Conservation (phyloP, 176 grass and related monocot genomes). For the Eremochloa ophiuroides region DNA sequence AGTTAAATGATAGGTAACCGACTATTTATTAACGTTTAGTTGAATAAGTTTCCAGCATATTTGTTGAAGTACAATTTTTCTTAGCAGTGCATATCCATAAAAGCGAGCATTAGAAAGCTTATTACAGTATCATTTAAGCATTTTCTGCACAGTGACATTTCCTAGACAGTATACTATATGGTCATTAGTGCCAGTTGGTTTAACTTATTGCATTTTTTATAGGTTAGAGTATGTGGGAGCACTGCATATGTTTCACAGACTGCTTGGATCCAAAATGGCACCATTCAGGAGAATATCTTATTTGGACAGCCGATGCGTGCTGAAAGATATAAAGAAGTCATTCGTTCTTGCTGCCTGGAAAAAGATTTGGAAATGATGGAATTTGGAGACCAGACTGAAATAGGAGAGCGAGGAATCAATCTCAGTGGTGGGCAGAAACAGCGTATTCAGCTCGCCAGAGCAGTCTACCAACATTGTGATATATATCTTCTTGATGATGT, state of each 20-base stretch:
- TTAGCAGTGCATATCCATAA: not conserved
- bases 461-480: slow-evolving; percentile 64
- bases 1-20: not conserved
- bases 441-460: slow-evolving; percentile 66
- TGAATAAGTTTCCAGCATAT: not conserved
- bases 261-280: slow-evolving; percentile 72
- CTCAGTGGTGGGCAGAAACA: slow-evolving; percentile 80
- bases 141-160: not conserved
- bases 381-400: slow-evolving; percentile 74
- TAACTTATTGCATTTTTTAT: not conserved
- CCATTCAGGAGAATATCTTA: slow-evolving; percentile 72
- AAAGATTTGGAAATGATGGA: slow-evolving; percentile 77
- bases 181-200: not conserved
- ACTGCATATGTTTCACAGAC: slow-evolving; percentile 73
- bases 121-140: not conserved
- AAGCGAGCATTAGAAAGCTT: not conserved
- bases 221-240: slow-evolving; percentile 61
- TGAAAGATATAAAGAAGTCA: slow-evolving; percentile 50
- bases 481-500: slow-evolving; percentile 79
- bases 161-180: not conserved
- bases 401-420: slow-evolving; percentile 73
- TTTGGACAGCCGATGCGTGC: slow-evolving; percentile 47
- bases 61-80: not conserved
- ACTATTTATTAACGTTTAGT: not conserved
- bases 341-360: slow-evolving; percentile 54